phyloP scores from a whole-genome alignment of 306 rosid genomes.

The Inga laurina region DNA sequence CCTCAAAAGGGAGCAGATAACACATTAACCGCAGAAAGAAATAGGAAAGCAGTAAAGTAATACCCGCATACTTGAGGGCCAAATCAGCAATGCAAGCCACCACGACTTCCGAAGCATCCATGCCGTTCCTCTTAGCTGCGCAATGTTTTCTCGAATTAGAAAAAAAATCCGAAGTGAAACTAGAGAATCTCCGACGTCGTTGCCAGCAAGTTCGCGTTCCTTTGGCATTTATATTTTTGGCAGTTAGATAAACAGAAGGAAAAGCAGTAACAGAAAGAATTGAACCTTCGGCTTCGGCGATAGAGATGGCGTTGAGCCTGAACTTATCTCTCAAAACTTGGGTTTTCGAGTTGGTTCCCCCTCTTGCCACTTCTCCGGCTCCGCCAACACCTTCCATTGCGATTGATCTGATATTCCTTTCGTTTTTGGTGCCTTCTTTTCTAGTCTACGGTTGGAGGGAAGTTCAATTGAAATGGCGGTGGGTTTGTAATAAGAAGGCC shows the following conservation, averaged over 20 bases:
- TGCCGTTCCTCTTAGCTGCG: slow-evolving; percentile 48
- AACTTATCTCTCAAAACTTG: slow-evolving; percentile 73
- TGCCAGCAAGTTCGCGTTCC: not conserved
- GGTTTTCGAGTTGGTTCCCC: slow-evolving; percentile 47
- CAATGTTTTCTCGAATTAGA: not conserved
- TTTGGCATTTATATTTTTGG: not conserved
- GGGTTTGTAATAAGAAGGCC: not conserved
- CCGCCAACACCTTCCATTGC: slow-evolving; percentile 31
- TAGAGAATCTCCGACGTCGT: not conserved
- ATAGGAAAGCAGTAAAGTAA: not conserved
- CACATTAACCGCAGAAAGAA: not conserved
- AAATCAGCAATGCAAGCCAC: slow-evolving; percentile 78
- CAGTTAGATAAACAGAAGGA: not conserved
- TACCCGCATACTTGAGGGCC: slow-evolving; percentile 83
- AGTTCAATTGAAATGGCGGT: not conserved
- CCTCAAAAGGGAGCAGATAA: not conserved
- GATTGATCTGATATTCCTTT: not conserved
- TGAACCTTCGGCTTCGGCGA: slow-evolving; percentile 75
- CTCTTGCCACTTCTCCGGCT: slow-evolving; percentile 39
- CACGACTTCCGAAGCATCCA: slow-evolving; percentile 73
- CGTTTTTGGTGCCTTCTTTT: not conserved
- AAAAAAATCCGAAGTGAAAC: not conserved
- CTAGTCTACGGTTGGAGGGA: slow-evolving; percentile 8
- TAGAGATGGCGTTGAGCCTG: slow-evolving; percentile 68
- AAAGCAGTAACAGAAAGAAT: not conserved